Base-by-base conservation (phyloP, 2,329 filamentous ascomycete genomes). In the Claviceps citrina region DNA sequence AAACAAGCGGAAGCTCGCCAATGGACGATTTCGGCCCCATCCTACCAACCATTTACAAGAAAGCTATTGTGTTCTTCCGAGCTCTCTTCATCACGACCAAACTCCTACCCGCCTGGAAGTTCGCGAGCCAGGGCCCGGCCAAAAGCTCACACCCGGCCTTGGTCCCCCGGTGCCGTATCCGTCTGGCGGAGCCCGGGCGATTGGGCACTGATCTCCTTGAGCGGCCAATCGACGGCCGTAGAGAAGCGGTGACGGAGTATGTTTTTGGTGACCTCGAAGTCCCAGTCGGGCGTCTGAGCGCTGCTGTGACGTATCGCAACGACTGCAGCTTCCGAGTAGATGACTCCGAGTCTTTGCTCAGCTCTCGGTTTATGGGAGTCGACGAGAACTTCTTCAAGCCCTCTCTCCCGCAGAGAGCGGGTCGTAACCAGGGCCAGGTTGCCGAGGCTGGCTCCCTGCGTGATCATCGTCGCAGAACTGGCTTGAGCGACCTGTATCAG, bases 41-140 rank as follows among this genome's bases (percentile, higher is more conserved):
- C 25, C 65, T 96, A 38, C 86, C 91, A 12, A 89, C 84, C 39
- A 78, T 94, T 43, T 98, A 98, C 70, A 98, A 98, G 64, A 91
- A 93, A 63, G 85, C 84, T 51, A 93, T 98, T 47, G 82, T 96
- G 49, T 77, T 95, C 51, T 95, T 96, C 61, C 76, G 91, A 44
- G 86, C 86, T 2, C 70, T 98, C 34, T 94, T 84, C 58, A 76
- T 84, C 37, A 82, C 83, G 40, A 76, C 84, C 31, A 81, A 84
- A 51, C 73, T 95, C 45, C 65, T 94, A 45, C 91, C 91, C 2
- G 78, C 82, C 19, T 94, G 82, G 78, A 93, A 81, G 61, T 81
- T 93, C 53, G 77, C 70, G 31, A 73, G 81, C 53, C 80, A 83
- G 51, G 77, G 74, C 38, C 69, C 83, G 46, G 73, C 76, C 16